Evolutionary conservation across 805 yeast species (phyloP), one percentile per base, ranked within the genome.

Genomic region (baker's yeast (Saccharomyces cerevisiae)): DNA sequence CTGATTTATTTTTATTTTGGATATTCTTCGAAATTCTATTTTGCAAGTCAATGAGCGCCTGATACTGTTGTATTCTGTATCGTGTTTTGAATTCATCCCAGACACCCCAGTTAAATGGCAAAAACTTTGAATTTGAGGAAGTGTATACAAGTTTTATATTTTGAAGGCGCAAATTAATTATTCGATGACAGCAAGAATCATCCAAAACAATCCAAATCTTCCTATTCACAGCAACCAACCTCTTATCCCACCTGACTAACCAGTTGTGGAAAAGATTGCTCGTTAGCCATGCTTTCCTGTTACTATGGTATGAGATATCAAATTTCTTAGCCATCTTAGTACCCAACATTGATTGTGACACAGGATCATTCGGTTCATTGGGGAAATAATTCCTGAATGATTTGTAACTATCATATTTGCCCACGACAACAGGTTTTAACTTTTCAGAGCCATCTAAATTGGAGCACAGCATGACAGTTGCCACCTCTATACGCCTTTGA

Each of bases 31-130:
- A 61, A 8, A 61, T 30, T 22, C 59, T 61, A n/a, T 58, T 65
- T 48, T 67, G 74, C 32, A 70, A 53, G 21, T 64, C 58, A 1
- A 73, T 61, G 32, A 75, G 59, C 1, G 70, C 69, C 43, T 70
- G 69, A 57, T 82, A 83, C 57, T 83, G 87, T 55, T 79, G 82
- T 6, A 79, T 70, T 53, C 88, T 74, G 59, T 79, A 83, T 49
- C 79, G 69, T 13, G 81, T 73, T 61, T 81, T 81, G 62, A 83
- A 80, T 60, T 83, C 87, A 55, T 80, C 81, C 46, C 79, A 73
- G 3, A 83, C 79, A 2, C 88, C 88, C 76, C 83, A 81, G 55
- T 76, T 79, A 74, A 82, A 81, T 6, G 87, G 87, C 32, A 81
- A 65, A 61, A 79, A 81, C 59, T 76, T 69, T 9, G 74, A 66